These are phyloP conservation scores for Fusarium napiforme DNA, from an alignment of 2,329 filamentous ascomycete genomes.

Conservation along the genomic window DNA sequence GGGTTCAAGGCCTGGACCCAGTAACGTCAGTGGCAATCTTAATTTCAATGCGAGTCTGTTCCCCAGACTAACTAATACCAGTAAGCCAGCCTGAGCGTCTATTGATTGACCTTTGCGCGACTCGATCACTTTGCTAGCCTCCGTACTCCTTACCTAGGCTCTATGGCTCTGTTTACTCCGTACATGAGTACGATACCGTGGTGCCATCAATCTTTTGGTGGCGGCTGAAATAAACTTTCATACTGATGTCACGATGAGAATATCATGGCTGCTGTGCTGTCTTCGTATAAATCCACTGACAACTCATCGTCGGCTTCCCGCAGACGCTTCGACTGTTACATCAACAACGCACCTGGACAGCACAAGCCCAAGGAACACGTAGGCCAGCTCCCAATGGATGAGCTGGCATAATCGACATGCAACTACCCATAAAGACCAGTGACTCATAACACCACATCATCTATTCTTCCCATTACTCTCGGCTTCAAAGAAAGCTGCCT, in stretches of 20 bases:
- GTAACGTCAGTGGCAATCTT: constrained; percentile 37
- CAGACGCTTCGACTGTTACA: not conserved
- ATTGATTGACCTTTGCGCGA: not conserved
- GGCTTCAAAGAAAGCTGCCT: not conserved
- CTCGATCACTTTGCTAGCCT: not conserved
- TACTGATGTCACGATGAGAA: not conserved
- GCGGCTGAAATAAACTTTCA: not conserved
- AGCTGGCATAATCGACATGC: not conserved
- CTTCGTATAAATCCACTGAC: constrained; percentile 4
- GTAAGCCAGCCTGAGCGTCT: not conserved
- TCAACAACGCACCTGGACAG: not conserved
- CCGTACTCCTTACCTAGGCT: not conserved
- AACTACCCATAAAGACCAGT: not conserved
- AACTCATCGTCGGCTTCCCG: constrained; percentile 17
- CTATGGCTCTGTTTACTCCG: not conserved
- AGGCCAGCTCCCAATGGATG: not conserved
- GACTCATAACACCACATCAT: not conserved
- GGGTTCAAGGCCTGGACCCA: constrained; percentile 14
- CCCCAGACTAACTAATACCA: constrained; percentile 3
- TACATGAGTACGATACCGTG: not conserved
- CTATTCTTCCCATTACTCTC: constrained; percentile 3
- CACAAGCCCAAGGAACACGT: not conserved
- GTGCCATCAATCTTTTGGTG: not conserved
- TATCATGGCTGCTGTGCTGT: not conserved
- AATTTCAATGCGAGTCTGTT: constrained; percentile 25